Percentiles rank a stretch among this genome's conserved stretches.
phyloP scores from a whole-genome alignment of 345 rosid species.

The Bruguiera sexangula region DNA sequence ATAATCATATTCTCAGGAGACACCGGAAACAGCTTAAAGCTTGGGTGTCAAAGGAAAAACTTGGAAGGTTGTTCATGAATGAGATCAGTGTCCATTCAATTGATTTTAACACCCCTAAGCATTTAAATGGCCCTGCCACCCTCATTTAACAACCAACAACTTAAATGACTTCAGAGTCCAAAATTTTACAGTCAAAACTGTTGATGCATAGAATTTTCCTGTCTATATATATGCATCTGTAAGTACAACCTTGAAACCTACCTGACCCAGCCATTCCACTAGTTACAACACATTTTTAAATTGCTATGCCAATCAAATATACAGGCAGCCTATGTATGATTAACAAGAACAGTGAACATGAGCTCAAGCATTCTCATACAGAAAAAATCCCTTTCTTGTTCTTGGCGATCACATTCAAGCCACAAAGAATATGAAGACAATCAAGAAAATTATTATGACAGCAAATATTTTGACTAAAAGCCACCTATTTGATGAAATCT shows the following conservation, averaged over 20 bases:
- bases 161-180: neutral
- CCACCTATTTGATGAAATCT: slow-evolving; percentile 92
- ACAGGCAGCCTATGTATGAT: slow-evolving; percentile 11
- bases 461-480: slow-evolving; percentile 86
- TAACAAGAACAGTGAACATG: neutral
- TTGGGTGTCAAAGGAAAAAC: too few relatives aligned
- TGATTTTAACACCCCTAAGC: too few relatives aligned
- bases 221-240: slow-evolving; percentile 9
- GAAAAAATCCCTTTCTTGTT: neutral
- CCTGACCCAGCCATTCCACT: slow-evolving; percentile 4
- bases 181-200: too few relatives aligned
- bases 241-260: too few relatives aligned
- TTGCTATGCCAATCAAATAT: slow-evolving; percentile 14
- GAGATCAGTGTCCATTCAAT: too few relatives aligned
- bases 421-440: slow-evolving; percentile 61
- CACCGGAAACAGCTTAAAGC: too few relatives aligned
- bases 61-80: too few relatives aligned
- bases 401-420: slow-evolving; percentile 39
- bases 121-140: neutral
- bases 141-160: neutral
- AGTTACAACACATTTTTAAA: slow-evolving; percentile 1
- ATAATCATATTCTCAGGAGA: too few relatives aligned
- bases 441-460: slow-evolving; percentile 59
- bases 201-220: neutral
- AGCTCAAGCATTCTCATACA: neutral